Evolutionary conservation across 176 grass and related monocot genomes (phyloP).

Genomic region (Zizania latifolia): DNA sequence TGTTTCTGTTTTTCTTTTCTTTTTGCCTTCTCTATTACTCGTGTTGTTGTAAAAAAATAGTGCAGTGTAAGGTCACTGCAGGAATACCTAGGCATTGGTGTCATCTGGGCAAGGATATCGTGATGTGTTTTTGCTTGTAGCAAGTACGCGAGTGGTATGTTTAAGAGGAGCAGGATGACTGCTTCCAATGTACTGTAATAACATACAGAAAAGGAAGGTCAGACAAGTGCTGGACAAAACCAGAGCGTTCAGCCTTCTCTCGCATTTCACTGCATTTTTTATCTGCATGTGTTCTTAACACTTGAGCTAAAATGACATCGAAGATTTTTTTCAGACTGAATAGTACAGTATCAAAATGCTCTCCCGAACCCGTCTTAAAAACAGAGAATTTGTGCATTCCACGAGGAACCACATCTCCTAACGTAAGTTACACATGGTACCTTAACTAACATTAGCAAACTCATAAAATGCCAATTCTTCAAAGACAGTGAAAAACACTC

Average conservation of each 20-base stretch:
- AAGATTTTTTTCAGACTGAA: background rate
- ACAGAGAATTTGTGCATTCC: too few species aligned
- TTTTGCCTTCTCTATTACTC: conserved; percentile 27
- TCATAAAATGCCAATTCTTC: too few species aligned
- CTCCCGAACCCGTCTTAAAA: too few species aligned
- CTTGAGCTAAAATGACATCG: background rate
- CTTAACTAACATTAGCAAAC: too few species aligned
- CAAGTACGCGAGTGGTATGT: conserved; percentile 24
- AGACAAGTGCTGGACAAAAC: conserved; percentile 27
- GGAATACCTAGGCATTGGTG: conserved; percentile 17
- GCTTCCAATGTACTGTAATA: conserved; percentile 38
- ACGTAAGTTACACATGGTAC: too few species aligned
- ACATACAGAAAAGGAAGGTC: conserved; percentile 37
- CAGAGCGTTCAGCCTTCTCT: conserved; percentile 25
- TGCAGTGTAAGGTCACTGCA: conserved; percentile 53
- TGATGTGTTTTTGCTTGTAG: conserved; percentile 36
- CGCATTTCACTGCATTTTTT: background rate
- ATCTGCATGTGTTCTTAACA: background rate
- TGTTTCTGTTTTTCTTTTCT: background rate
- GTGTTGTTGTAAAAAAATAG: conserved; percentile 40
- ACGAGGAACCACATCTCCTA: too few species aligned
- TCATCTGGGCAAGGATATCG: conserved; percentile 13
- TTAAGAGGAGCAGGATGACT: conserved; percentile 26
- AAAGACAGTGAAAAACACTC: too few species aligned
- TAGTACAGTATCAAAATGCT: background rate